phyloP scores from a whole-genome alignment of 331 rosid genomes.

The Dryas integrifolia region DNA sequence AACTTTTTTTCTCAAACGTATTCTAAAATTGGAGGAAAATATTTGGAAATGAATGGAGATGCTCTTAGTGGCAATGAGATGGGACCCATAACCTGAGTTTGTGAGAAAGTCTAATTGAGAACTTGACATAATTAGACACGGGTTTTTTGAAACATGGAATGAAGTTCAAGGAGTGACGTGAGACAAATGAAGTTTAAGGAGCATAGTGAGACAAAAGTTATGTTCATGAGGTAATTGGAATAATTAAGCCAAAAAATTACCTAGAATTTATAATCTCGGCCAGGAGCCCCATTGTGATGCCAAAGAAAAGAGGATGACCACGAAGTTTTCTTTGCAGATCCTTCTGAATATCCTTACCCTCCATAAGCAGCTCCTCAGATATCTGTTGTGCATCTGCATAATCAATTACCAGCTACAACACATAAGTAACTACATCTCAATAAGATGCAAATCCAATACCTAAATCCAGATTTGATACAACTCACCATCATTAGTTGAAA shows the following conservation, averaged over 20 bases:
- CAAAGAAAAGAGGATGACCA: conserved; percentile 88
- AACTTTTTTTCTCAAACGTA: too few species aligned
- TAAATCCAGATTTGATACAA: conserved; percentile 20
- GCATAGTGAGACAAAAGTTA: too few species aligned
- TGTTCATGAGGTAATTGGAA: too few species aligned
- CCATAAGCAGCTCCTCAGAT: conserved; percentile 31
- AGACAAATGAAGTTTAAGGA: too few species aligned
- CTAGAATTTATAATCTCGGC: conserved; percentile 95
- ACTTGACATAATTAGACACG: too few species aligned
- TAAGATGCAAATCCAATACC: conserved; percentile 9
- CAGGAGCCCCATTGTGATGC: conserved; percentile 90
- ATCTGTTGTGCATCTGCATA: conserved; percentile 48
- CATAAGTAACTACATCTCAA: conserved; percentile 15
- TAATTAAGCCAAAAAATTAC: conserved; percentile 38
- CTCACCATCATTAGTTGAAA: conserved; percentile 52
- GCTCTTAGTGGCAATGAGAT: too few species aligned
- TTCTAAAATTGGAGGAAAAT: too few species aligned
- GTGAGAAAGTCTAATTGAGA: too few species aligned
- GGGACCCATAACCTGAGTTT: too few species aligned
- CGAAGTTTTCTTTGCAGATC: conserved; percentile 49
- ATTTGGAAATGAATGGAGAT: too few species aligned
- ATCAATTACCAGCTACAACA: conserved; percentile 20
- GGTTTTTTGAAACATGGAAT: too few species aligned
- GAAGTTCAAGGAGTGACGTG: too few species aligned
- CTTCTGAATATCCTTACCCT: conserved; percentile 36